Evolutionary conservation across 1,284 basidiomycete genomes (phyloP).

Genomic region (Quambalaria eucalypti): DNA sequence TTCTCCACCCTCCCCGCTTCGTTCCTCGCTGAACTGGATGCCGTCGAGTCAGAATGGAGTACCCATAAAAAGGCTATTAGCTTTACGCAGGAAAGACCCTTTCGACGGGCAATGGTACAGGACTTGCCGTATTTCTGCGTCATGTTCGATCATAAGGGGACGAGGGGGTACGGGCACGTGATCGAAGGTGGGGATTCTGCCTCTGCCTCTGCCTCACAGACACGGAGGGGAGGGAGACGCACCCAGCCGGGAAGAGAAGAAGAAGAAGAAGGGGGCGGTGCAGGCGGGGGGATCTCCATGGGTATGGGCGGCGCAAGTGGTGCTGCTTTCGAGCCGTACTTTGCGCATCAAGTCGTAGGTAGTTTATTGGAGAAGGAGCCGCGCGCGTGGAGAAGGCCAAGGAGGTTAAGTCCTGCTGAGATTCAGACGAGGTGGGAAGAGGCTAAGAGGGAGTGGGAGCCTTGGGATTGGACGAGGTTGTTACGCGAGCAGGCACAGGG

Average conservation of each 20-base stretch:
- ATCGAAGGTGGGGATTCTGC: conserved; percentile 39
- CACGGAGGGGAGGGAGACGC: conserved; percentile 53
- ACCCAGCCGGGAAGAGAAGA: conserved; percentile 58
- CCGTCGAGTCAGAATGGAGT: conserved; percentile 89
- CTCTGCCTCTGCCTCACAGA: too few species aligned
- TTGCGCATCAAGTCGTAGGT: conserved; percentile 92
- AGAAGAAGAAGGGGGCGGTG: conserved; percentile 71
- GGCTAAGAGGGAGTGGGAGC: conserved; percentile 54
- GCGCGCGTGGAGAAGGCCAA: conserved; percentile 73
- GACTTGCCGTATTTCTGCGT: conserved; percentile 98
- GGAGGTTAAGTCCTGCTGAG: conserved; percentile 63
- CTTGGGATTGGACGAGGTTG: conserved; percentile 49
- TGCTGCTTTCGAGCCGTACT: too few species aligned
- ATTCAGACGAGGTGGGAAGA: conserved; percentile 45
- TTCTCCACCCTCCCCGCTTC: conserved; percentile 81
- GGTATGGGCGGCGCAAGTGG: too few species aligned
- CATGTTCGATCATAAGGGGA: conserved; percentile 88
- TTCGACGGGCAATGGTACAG: conserved; percentile 60
- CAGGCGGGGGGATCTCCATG: conserved; percentile 68
- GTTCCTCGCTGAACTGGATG: conserved; percentile 85
- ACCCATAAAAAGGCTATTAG: conserved; percentile 94
- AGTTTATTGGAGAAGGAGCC: conserved; percentile 80
- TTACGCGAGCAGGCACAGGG: conserved; percentile 4
- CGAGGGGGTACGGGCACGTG: conserved; percentile 65
- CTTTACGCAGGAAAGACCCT: conserved; percentile 56